phyloP scores from a whole-genome alignment of 2,329 filamentous ascomycete genomes.

The Sordariomycetes sp. region DNA sequence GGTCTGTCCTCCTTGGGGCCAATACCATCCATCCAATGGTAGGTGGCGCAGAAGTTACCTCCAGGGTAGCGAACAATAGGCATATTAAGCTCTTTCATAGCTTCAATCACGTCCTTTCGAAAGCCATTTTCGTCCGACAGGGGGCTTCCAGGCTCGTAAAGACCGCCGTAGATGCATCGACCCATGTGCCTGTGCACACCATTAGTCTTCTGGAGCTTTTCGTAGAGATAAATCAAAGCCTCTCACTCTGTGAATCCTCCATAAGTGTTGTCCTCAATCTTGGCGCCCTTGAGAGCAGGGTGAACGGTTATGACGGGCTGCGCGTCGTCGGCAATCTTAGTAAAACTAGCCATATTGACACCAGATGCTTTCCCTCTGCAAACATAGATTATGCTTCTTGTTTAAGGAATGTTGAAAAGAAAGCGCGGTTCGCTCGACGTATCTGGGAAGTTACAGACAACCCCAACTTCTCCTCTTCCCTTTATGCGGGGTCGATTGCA shows the following conservation, averaged over 20 bases:
- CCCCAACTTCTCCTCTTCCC: no score
- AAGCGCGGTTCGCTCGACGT: no score
- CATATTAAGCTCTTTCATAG: slow-evolving; percentile 63
- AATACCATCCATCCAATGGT: slow-evolving; percentile 77
- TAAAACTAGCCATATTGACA: slow-evolving; percentile 60
- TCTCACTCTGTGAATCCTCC: slow-evolving; percentile 82
- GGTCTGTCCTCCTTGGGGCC: slow-evolving; percentile 64
- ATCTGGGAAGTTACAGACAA: no score
- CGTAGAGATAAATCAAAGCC: no score
- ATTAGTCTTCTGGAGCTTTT: no score
- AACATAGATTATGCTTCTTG: no score
- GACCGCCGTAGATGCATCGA: slow-evolving; percentile 77
- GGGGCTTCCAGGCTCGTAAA: slow-evolving; percentile 68
- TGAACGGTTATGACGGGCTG: slow-evolving; percentile 58
- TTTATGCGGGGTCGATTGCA: no score
- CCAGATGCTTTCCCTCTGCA: no score
- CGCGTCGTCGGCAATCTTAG: slow-evolving; percentile 52
- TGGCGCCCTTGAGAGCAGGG: slow-evolving; percentile 54
- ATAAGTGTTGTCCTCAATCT: slow-evolving; percentile 75
- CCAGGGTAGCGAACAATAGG: slow-evolving; percentile 76
- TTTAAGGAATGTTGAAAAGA: no score
- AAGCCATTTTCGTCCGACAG: slow-evolving; percentile 69
- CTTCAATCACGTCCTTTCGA: slow-evolving; percentile 67
- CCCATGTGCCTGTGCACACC: slow-evolving; percentile 74
- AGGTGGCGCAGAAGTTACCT: slow-evolving; percentile 77